These are phyloP conservation scores for Anthracocystis panici-leucophaei DNA, from an alignment of 1,284 basidiomycete genomes.

Conservation along the genomic window DNA sequence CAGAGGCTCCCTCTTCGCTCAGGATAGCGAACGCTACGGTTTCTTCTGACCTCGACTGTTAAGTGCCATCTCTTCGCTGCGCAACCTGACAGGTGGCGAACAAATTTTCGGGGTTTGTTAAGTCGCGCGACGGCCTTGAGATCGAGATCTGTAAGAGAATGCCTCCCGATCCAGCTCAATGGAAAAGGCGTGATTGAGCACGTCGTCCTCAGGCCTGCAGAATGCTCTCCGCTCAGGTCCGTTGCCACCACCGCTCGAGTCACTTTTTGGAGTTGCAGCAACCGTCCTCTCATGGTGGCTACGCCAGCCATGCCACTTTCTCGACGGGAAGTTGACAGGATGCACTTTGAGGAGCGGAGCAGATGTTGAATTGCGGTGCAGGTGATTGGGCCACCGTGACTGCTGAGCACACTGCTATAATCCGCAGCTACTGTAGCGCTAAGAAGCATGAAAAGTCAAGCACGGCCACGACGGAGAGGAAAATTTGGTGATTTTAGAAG, in stretches of 20 bases:
- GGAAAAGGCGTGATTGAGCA: slow-evolving; percentile 29
- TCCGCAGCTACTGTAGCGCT: too few relatives aligned
- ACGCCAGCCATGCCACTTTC: too few relatives aligned
- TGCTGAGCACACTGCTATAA: too few relatives aligned
- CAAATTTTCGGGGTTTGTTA: slow-evolving; percentile 3
- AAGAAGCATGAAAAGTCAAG: neutral
- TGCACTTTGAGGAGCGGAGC: too few relatives aligned
- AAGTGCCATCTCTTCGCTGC: neutral
- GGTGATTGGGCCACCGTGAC: too few relatives aligned
- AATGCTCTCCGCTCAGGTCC: neutral
- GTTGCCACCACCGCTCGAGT: slow-evolving; percentile 10
- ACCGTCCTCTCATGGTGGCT: neutral
- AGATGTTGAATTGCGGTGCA: too few relatives aligned
- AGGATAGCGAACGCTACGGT: too few relatives aligned
- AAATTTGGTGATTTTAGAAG: slow-evolving; percentile 24
- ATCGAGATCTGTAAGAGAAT: neutral
- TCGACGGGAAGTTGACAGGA: too few relatives aligned
- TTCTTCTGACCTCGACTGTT: too few relatives aligned
- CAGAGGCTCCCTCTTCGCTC: too few relatives aligned
- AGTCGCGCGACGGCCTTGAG: neutral
- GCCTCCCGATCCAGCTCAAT: neutral
- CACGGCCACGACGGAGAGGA: neutral
- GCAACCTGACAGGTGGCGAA: slow-evolving; percentile 25
- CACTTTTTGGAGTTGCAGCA: slow-evolving; percentile 1
- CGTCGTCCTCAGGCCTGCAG: slow-evolving; percentile 19